Conservation (phyloP, 805 yeast genomes). For the Pichia cabralensis region DNA sequence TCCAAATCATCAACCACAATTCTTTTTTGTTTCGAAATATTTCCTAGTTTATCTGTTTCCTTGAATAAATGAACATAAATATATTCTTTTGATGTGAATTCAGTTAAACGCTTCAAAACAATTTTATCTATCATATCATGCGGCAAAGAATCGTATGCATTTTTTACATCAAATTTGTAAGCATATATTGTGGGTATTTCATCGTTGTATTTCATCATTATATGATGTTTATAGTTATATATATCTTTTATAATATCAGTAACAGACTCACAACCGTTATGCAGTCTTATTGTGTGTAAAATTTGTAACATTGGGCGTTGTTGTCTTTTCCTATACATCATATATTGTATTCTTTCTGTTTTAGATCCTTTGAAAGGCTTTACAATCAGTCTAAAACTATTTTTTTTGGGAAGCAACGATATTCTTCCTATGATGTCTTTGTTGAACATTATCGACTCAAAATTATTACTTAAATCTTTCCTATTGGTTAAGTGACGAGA, state of each 20-base stretch:
- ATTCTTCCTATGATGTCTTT: slow-evolving; percentile 30
- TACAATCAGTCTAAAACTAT: slow-evolving; percentile 51
- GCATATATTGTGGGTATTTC: slow-evolving; percentile 33
- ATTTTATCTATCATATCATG: slow-evolving; percentile 24
- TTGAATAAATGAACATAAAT: slow-evolving; percentile 9
- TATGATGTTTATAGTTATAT: slow-evolving; percentile 26
- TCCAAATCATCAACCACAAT: slow-evolving; percentile 8
- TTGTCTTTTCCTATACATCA: slow-evolving; percentile 26
- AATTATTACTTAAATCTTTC: slow-evolving; percentile 8
- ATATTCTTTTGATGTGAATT: slow-evolving; percentile 10
- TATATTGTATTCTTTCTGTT: slow-evolving; percentile 26
- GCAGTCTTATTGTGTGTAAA: slow-evolving; percentile 13
- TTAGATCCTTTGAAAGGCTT: slow-evolving; percentile 36
- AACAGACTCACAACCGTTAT: slow-evolving; percentile 24
- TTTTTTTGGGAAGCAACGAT: slow-evolving; percentile 50
- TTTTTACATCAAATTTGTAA: slow-evolving; percentile 64
- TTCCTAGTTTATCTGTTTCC: slow-evolving; percentile 1
- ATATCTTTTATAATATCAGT: slow-evolving; percentile 35
- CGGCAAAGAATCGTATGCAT: slow-evolving; percentile 70
- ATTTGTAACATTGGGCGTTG: slow-evolving; percentile 35
- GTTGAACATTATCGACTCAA: slow-evolving; percentile 14
- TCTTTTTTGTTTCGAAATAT: not conserved
- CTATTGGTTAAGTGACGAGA: slow-evolving; percentile 25
- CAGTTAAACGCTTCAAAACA: slow-evolving; percentile 13
- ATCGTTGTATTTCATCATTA: slow-evolving; percentile 12